Evolutionary conservation across 805 yeast genomes (phyloP).

Genomic region (Candida caryicola): DNA sequence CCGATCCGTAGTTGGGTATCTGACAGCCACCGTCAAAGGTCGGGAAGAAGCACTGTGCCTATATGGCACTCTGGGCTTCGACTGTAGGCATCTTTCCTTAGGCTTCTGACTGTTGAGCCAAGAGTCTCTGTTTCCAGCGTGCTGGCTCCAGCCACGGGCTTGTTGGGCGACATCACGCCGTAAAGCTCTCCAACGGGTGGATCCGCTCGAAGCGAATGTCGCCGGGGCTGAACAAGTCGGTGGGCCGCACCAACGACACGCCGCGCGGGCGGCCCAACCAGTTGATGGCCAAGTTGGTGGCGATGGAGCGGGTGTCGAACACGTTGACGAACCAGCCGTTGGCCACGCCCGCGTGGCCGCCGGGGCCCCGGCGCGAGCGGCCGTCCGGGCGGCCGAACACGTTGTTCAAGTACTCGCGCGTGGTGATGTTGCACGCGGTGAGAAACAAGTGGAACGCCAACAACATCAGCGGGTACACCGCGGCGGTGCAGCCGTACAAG

Average conservation of each 20-base stretch:
- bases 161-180: no score
- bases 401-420: conserved; percentile 65
- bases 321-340: conserved; percentile 26
- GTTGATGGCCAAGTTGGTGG: conserved; percentile 29
- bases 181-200: conserved; percentile 17
- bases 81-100: no score
- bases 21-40: no score
- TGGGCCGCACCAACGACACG: conserved; percentile 16
- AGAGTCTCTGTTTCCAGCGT: no score
- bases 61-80: no score
- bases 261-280: conserved; percentile 38
- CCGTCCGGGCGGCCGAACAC: conserved; percentile 32
- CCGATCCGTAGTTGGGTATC: no score
- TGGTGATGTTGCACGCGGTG: conserved; percentile 58
- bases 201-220: conserved; percentile 27
- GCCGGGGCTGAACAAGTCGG: conserved; percentile 17
- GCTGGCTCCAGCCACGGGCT: no score
- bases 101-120: no score
- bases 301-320: conserved; percentile 22
- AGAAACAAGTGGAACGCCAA: conserved; percentile 53
- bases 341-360: conserved; percentile 4
- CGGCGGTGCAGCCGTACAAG: conserved; percentile 43
- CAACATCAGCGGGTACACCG: conserved; percentile 57
- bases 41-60: no score
- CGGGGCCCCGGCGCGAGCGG: conserved; percentile 11